Percentiles rank a stretch among this genome's conserved stretches.
Conservation (phyloP, 768 basidiomycete species). For the Albatrellus ellisii region DNA sequence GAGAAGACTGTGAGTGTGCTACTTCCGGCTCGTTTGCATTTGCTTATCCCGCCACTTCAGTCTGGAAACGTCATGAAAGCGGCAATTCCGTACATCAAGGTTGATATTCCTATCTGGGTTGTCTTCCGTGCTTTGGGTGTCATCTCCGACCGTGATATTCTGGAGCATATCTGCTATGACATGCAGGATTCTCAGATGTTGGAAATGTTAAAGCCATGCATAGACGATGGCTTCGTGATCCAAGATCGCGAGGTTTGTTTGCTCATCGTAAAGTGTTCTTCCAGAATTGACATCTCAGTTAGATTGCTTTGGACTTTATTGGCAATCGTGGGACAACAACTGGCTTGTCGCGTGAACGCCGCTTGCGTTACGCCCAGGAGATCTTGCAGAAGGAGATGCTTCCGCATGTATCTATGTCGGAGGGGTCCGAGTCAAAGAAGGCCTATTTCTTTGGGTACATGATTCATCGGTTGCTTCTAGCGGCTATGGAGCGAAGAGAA, state of each 20-base stretch:
- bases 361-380: conserved; percentile 93
- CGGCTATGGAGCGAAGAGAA: conserved; percentile 88
- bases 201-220: conserved; percentile 96
- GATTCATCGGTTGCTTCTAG: conserved; percentile 91
- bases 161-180: conserved; percentile 98
- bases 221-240: conserved; percentile 96
- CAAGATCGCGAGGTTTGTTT: conserved; percentile 80
- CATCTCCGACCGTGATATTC: conserved; percentile 93
- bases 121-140: conserved; percentile 97
- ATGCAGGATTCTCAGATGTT: conserved; percentile 92
- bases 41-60: conserved; percentile 24
- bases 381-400: conserved; percentile 98
- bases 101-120: conserved; percentile 97
- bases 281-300: conserved; percentile 8
- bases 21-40: conserved; percentile 8
- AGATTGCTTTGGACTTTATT: conserved; percentile 88
- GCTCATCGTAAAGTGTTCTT: background rate
- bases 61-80: conserved; percentile 91
- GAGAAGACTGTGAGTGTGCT: conserved; percentile 70
- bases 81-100: conserved; percentile 95
- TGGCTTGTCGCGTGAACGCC: conserved; percentile 81
- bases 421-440: conserved; percentile 95
- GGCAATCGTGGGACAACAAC: conserved; percentile 95
- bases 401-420: conserved; percentile 91
- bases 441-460: conserved; percentile 99